Conservation (phyloP, 75 land plant genomes). For the Picea sitchensis region DNA sequence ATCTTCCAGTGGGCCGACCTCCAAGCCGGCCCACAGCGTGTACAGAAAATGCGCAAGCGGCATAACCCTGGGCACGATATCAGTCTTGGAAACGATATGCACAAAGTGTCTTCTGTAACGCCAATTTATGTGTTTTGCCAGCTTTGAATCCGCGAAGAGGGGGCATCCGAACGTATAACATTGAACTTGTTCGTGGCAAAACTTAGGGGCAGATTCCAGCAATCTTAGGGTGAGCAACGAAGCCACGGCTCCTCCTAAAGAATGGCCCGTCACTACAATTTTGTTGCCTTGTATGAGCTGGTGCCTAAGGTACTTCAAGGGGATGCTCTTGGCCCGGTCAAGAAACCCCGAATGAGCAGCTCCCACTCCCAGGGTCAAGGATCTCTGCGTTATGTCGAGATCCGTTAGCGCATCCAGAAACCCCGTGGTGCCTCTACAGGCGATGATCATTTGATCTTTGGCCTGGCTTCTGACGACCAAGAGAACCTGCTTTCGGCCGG, state of each 20-base stretch:
- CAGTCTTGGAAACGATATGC: constrained; percentile 34
- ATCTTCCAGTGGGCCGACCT: constrained; percentile 34
- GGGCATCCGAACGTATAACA: constrained; percentile 49
- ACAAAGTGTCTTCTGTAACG: constrained; percentile 44
- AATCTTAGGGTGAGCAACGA: constrained; percentile 42
- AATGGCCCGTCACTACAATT: constrained; percentile 37
- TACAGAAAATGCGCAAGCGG: constrained; percentile 32
- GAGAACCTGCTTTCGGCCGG: constrained; percentile 25
- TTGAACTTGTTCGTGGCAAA: constrained; percentile 45
- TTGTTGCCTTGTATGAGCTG: constrained; percentile 30
- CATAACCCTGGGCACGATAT: constrained; percentile 46
- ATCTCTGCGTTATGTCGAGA: constrained; percentile 34
- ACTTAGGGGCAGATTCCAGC: constrained; percentile 33
- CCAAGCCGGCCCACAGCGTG: constrained; percentile 33
- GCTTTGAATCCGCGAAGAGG: constrained; percentile 37
- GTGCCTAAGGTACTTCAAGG: constrained; percentile 29
- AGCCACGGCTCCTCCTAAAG: constrained; percentile 44
- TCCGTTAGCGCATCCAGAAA: constrained; percentile 37
- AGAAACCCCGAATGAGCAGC: constrained; percentile 41
- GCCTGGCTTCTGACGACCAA: constrained; percentile 23
- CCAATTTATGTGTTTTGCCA: constrained; percentile 33
- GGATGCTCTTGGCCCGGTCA: constrained; percentile 38
- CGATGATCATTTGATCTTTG: constrained; percentile 26
- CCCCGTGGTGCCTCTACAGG: constrained; percentile 41
- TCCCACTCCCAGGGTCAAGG: constrained; percentile 29